Base-by-base conservation (phyloP, 352 stramenopile genomes). In the Pythium periplocum region DNA sequence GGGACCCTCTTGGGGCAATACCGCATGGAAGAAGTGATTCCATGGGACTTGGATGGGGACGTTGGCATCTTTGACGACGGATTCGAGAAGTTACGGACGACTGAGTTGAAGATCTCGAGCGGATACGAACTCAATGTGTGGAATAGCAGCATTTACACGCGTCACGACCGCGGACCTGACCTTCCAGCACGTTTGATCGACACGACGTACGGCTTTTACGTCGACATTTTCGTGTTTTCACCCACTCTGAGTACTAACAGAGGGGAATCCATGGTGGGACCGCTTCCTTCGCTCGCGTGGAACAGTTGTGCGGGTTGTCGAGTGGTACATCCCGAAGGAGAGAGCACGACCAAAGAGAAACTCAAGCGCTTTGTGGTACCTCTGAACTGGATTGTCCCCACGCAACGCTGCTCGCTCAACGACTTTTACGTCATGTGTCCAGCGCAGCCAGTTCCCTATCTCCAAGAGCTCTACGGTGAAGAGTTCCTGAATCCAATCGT, bases 381-480 rank as follows among this genome's bases (percentile, higher is more conserved):
- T 11, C 57, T 45, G 48, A 71, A 85, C 47, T 87, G 76, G 76
- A 45, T 87, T 2, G 70, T 83, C 17, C 76, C 74, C n/a, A 55
- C 81, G 6, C 55, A 62, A n/a, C 26, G 39, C 9, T 87, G 76
- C 44, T 59, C 53, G 2, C 39, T 85, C 3, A 61, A 79, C 48
- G 26, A 61, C 7, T 74, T 80, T 56, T 61, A 78, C 41, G 62
- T 83, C 2, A 64, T 63, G 51, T 87, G 76, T 33, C 76, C 76
- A 1, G 67, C 71, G 2, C 63, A 76, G 35, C 58, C 68, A 11
- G 57, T 61, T 9, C 51, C 46, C 10, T 85, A 87, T 55, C 59
- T 87, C 17, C 73, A 64, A 51, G 68, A 65, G 47, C 65, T 85
- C 11, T 87, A 83, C 51, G 76, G 74, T 32, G 77, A 85, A 43